A percentile compares a stretch with the other conserved stretches of the same genome.
These are phyloP conservation scores for Ligustrum vulgare DNA, from an alignment of 257 asterid species.

Conservation along the genomic window DNA sequence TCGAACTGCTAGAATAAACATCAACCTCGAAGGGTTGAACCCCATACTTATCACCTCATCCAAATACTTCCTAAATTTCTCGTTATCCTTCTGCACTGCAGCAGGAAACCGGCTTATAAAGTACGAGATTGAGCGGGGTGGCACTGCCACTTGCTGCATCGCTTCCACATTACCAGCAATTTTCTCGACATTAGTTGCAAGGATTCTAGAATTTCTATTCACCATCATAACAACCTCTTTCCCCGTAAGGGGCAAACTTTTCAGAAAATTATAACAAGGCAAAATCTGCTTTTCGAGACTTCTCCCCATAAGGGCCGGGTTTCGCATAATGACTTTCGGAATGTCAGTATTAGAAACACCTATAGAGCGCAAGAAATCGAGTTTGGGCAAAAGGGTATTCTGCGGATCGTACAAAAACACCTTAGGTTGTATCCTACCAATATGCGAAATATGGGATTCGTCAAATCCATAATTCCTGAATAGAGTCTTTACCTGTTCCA, in stretches of 20 bases:
- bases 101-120: background rate
- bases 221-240: conserved; percentile 2
- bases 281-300: background rate
- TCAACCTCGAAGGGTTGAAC: background rate
- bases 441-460: background rate
- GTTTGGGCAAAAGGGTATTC: background rate
- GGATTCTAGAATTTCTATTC: background rate
- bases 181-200: background rate
- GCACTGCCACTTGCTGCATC: background rate
- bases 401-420: background rate
- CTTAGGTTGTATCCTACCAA: background rate
- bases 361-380: background rate
- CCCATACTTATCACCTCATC: background rate
- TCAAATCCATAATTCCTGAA: background rate
- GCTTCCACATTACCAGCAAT: background rate
- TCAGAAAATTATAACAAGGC: background rate
- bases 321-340: background rate
- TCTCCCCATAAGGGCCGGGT: background rate
- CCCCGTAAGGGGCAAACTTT: background rate
- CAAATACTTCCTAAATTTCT: background rate
- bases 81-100: background rate
- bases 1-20: background rate
- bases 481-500: background rate
- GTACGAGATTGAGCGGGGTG: background rate
- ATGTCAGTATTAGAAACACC: background rate